Percentiles rank a stretch among this genome's conserved stretches.
These are phyloP conservation scores for Trichosanthes cucumerina DNA, from an alignment of 306 rosid genomes.

Conservation along the genomic window DNA sequence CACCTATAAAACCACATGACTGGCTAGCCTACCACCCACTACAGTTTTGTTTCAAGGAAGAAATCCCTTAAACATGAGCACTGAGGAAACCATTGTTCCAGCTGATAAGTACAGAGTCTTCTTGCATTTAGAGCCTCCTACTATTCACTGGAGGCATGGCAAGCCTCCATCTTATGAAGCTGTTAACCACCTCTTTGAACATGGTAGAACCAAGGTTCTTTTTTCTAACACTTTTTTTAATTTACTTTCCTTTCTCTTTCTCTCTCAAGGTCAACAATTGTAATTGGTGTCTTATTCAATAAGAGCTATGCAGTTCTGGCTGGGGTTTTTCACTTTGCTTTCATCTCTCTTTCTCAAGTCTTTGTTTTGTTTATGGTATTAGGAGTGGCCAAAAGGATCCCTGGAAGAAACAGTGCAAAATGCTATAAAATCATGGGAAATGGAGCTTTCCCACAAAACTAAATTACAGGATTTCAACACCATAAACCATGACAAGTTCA, in stretches of 20 bases:
- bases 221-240: background rate
- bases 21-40: too few relatives aligned
- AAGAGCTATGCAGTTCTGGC: too few relatives aligned
- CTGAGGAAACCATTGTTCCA: background rate
- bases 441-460: slow-evolving; percentile 40
- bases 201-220: slow-evolving; percentile 53
- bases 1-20: too few relatives aligned
- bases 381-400: slow-evolving; percentile 57
- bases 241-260: too few relatives aligned
- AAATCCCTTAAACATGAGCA: too few relatives aligned
- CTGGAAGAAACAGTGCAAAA: slow-evolving; percentile 58
- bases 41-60: too few relatives aligned
- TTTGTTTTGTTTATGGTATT: background rate
- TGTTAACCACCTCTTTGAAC: slow-evolving; percentile 51
- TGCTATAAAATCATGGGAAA: slow-evolving; percentile 39
- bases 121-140: slow-evolving; percentile 21
- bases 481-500: slow-evolving; percentile 35
- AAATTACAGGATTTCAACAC: slow-evolving; percentile 36
- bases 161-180: slow-evolving; percentile 45
- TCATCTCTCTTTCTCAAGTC: too few relatives aligned
- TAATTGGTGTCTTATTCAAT: too few relatives aligned
- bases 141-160: slow-evolving; percentile 52
- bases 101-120: slow-evolving; percentile 49
- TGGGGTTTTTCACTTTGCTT: too few relatives aligned
- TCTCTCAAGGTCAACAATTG: too few relatives aligned